Percentiles rank a stretch among this genome's conserved stretches.
Evolutionary conservation across 2,329 filamentous ascomycete species (phyloP).

Genomic region (Cladosporium phlei): DNA sequence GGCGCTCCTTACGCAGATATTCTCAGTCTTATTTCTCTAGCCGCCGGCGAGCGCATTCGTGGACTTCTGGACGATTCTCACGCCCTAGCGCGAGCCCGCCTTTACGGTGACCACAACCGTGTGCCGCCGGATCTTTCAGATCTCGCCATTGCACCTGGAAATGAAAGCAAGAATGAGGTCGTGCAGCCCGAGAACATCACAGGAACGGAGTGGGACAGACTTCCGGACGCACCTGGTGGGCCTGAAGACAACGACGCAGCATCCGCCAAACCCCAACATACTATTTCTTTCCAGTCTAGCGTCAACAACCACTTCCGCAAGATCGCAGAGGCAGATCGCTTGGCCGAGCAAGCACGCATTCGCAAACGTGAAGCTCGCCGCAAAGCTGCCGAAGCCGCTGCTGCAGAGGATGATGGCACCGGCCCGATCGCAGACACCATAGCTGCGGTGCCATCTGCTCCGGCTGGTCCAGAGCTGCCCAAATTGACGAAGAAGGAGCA

Average conservation of each 20-base stretch:
- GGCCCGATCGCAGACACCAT: conserved; percentile 16
- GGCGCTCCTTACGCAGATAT: conserved; percentile 76
- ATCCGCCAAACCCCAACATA: conserved; percentile 38
- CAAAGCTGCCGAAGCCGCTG: conserved; percentile 23
- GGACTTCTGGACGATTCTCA: conserved; percentile 73
- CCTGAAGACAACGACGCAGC: conserved; percentile 24
- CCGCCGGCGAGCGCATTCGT: conserved; percentile 72
- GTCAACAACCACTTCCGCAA: conserved; percentile 54
- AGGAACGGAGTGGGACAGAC: conserved; percentile 31
- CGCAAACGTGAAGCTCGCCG: conserved; percentile 42
- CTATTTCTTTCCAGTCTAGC: conserved; percentile 39
- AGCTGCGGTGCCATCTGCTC: conserved; percentile 21
- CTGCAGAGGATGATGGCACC: conserved; percentile 11
- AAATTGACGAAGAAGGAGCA: conserved; percentile 87
- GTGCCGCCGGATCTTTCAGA: conserved; percentile 72
- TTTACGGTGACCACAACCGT: conserved; percentile 72
- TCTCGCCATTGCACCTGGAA: conserved; percentile 37
- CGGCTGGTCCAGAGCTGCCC: conserved; percentile 38
- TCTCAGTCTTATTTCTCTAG: conserved; percentile 74
- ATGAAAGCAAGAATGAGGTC: conserved; percentile 30
- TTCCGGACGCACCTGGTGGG: conserved; percentile 13
- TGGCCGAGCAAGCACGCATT: conserved; percentile 63
- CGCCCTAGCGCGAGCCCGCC: conserved; percentile 64
- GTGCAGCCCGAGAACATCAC: conserved; percentile 35
- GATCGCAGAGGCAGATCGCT: conserved; percentile 61